phyloP scores from a whole-genome alignment of 2,329 filamentous ascomycete species.

The Tolypocladium album region DNA sequence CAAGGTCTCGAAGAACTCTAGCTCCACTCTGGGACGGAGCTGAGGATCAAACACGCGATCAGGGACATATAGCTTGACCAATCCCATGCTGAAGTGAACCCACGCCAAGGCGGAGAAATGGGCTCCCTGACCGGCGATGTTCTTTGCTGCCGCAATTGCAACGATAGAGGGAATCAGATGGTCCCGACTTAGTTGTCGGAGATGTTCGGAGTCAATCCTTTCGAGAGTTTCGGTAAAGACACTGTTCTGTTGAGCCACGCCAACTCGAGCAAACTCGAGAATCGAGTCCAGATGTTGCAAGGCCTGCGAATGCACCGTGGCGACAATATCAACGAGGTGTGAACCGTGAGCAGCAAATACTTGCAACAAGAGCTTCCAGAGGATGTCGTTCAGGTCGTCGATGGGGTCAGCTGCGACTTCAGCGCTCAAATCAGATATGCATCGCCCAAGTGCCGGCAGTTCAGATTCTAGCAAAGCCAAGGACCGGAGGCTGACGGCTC shows the following conservation, averaged over 20 bases:
- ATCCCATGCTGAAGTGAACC: slow-evolving; percentile 63
- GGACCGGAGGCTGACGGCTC: slow-evolving; percentile 45
- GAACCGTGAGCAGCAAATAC: slow-evolving; percentile 29
- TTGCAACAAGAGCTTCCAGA: slow-evolving; percentile 34
- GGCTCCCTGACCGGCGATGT: slow-evolving; percentile 8
- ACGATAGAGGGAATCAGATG: slow-evolving; percentile 36
- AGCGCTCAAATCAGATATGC: slow-evolving; percentile 37
- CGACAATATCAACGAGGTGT: slow-evolving; percentile 15
- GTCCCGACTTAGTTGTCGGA: slow-evolving; percentile 24
- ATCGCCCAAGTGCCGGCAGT: slow-evolving; percentile 47
- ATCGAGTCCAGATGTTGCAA: slow-evolving; percentile 9
- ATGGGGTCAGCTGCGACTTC: slow-evolving; percentile 40
- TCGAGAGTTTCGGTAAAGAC: slow-evolving; percentile 12
- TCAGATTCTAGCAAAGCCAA: slow-evolving; percentile 55
- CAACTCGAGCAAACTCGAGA: slow-evolving; percentile 1
- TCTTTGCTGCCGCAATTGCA: slow-evolving; percentile 24
- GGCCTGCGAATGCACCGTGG: slow-evolving; percentile 13
- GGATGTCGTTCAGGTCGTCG: slow-evolving; percentile 32
- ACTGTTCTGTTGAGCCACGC: neutral
- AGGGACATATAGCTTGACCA: slow-evolving; percentile 73
- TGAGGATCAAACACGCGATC: slow-evolving; percentile 79
- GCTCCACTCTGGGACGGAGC: slow-evolving; percentile 54
- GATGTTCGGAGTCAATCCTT: slow-evolving; percentile 21
- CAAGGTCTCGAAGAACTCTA: slow-evolving; percentile 44
- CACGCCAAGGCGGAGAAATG: slow-evolving; percentile 48